These are phyloP conservation scores for Elsinoe arachidis DNA, from an alignment of 2,329 filamentous ascomycete species.

Conservation along the genomic window DNA sequence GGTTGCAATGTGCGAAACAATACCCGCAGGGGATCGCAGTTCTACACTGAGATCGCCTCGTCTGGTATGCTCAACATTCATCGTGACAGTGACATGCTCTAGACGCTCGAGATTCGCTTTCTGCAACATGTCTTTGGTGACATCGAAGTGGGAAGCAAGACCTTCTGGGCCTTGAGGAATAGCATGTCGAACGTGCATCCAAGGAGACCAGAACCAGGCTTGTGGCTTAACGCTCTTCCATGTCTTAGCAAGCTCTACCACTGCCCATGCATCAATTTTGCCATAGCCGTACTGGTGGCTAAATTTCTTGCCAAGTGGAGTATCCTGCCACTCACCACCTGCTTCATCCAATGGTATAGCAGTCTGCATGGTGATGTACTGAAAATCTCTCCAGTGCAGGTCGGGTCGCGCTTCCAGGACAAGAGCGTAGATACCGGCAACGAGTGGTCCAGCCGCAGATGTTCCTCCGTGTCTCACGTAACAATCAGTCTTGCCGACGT, in stretches of 20 bases:
- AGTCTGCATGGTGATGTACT: conserved; percentile 80
- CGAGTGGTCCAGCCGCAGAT: conserved; percentile 87
- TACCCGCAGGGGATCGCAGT: conserved; percentile 69
- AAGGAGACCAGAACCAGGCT: conserved; percentile 87
- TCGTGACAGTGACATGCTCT: conserved; percentile 94
- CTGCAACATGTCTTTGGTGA: conserved; percentile 72
- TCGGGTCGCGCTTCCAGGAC: conserved; percentile 78
- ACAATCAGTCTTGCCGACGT: conserved; percentile 74
- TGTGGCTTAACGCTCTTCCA: conserved; percentile 91
- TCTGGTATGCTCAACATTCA: conserved; percentile 84
- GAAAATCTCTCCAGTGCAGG: conserved; percentile 85
- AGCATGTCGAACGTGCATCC: conserved; percentile 76
- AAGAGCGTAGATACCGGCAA: conserved; percentile 84
- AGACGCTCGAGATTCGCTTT: conserved; percentile 74
- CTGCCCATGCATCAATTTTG: conserved; percentile 79
- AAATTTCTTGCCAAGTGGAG: conserved; percentile 72
- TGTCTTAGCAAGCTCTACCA: conserved; percentile 76
- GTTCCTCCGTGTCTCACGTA: conserved; percentile 82
- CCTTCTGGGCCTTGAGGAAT: conserved; percentile 82
- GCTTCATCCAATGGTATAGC: conserved; percentile 72
- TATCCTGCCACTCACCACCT: conserved; percentile 70
- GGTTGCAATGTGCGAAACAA: conserved; percentile 76
- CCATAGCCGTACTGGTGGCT: conserved; percentile 95
- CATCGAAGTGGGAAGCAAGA: conserved; percentile 67
- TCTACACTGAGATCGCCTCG: conserved; percentile 91